Percentiles rank a stretch among this genome's conserved stretches.
These are phyloP conservation scores for Neopestalotiopsis sp. DNA, from an alignment of 2,329 filamentous ascomycete species.

Conservation along the genomic window DNA sequence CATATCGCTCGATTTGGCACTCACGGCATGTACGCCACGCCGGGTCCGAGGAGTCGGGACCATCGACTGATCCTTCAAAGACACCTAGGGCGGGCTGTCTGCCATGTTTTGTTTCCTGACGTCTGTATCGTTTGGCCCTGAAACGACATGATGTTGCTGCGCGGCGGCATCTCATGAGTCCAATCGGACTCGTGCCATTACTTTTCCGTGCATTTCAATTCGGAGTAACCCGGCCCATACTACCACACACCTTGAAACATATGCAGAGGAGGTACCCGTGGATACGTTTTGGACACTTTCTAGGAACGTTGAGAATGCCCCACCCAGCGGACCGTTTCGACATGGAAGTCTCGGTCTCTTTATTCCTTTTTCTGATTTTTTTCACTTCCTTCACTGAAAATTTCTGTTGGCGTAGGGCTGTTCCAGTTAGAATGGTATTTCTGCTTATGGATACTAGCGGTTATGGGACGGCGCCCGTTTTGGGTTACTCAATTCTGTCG, in stretches of 20 bases:
- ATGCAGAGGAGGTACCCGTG: neutral
- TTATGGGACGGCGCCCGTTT: neutral
- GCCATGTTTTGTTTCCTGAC: neutral
- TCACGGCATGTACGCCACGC: neutral
- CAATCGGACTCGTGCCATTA: neutral
- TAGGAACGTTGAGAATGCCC: neutral
- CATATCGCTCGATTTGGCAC: constrained; percentile 10
- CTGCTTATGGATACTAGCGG: neutral
- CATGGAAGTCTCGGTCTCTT: neutral
- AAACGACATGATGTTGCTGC: neutral
- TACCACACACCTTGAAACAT: neutral
- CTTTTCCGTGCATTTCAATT: neutral
- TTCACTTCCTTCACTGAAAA: neutral
- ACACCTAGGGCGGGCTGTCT: neutral
- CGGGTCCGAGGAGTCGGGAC: constrained; percentile 10
- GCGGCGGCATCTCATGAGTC: neutral
- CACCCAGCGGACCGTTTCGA: neutral
- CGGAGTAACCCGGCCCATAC: neutral
- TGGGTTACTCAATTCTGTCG: neutral
- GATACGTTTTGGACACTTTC: neutral
- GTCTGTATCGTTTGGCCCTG: neutral
- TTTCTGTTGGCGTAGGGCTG: neutral
- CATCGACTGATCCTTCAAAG: neutral
- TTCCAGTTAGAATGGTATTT: neutral
- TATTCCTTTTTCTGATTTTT: neutral